Evolutionary conservation across 1,284 basidiomycete genomes (phyloP).

Genomic region (Vanrija sp.): DNA sequence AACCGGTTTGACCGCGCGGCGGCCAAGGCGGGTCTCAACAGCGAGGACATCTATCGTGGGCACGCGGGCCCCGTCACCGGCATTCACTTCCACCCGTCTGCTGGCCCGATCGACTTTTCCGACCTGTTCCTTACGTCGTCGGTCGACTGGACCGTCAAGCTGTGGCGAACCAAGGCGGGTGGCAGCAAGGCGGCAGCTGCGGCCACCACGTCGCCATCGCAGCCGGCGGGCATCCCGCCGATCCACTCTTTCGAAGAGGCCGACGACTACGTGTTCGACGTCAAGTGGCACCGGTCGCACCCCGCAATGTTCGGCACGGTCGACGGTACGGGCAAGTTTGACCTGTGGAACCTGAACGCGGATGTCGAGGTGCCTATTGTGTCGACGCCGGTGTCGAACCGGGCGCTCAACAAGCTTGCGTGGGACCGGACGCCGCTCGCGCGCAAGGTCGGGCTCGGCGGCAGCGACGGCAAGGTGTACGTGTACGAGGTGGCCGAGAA

Average conservation of each 20-base stretch:
- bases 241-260: constrained; percentile 92
- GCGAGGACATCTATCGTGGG: constrained; percentile 83
- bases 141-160: constrained; percentile 93
- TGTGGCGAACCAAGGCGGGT: constrained; percentile 71
- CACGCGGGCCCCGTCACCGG: constrained; percentile 92
- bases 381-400: constrained; percentile 53
- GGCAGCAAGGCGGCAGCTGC: constrained; percentile 43
- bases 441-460: constrained; percentile 77
- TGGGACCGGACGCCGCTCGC: constrained; percentile 80
- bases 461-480: constrained; percentile 86
- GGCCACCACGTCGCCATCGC: constrained; percentile 35
- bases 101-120: constrained; percentile 87
- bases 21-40: constrained; percentile 88
- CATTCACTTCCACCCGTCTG: constrained; percentile 86
- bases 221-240: constrained; percentile 56
- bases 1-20: constrained; percentile 95
- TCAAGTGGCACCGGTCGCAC: constrained; percentile 93
- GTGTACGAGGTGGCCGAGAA: constrained; percentile 93
- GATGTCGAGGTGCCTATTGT: constrained; percentile 68
- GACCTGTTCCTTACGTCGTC: constrained; percentile 89
- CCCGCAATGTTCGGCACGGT: constrained; percentile 90
- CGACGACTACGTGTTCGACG: constrained; percentile 98
- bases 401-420: constrained; percentile 88
- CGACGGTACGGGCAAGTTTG: constrained; percentile 90
- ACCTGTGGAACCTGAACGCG: constrained; percentile 91